Conservation (phyloP, 768 basidiomycete species). For the Erythrobasidium yunnanense region DNA sequence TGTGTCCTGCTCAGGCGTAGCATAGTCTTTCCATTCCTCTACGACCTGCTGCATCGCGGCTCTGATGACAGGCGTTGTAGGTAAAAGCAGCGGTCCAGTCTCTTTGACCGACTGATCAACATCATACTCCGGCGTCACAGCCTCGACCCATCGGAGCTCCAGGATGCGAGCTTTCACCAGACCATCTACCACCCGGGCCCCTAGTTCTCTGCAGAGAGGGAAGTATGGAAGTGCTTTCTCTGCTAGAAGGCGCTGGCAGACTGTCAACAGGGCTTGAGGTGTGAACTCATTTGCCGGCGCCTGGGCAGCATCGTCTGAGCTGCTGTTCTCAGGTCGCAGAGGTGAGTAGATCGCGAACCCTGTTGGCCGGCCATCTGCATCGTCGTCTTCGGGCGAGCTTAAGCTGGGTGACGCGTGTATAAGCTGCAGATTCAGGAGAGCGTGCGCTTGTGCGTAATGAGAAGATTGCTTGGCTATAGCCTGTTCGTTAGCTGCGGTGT, state of each 20-base stretch:
- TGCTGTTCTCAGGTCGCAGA: conserved; percentile 37
- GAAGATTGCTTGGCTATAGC: conserved; percentile 61
- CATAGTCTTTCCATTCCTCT: conserved; percentile 57
- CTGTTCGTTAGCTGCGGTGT: background rate
- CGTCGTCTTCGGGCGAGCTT: conserved; percentile 39
- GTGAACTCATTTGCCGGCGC: conserved; percentile 52
- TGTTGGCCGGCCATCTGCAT: conserved; percentile 43
- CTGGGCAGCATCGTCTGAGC: conserved; percentile 32
- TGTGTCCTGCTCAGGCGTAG: background rate
- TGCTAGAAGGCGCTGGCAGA: conserved; percentile 66
- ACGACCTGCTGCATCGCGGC: conserved; percentile 76
- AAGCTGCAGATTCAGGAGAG: conserved; percentile 72
- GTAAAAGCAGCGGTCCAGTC: conserved; percentile 63
- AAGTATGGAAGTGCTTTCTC: conserved; percentile 62
- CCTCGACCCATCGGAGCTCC: conserved; percentile 43
- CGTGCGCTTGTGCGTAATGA: conserved; percentile 74
- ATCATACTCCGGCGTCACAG: conserved; percentile 50
- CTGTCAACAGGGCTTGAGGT: conserved; percentile 67
- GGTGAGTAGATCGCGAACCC: conserved; percentile 46
- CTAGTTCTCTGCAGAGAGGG: conserved; percentile 68
- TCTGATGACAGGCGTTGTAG: conserved; percentile 68
- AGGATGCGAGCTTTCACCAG: conserved; percentile 54
- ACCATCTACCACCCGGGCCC: conserved; percentile 69
- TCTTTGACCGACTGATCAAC: conserved; percentile 49
- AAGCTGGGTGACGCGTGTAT: conserved; percentile 65